Evolutionary conservation across 1,284 basidiomycete species (phyloP), one percentile per base, ranked within the genome.

Genomic region (Cryptococcus sp.): DNA sequence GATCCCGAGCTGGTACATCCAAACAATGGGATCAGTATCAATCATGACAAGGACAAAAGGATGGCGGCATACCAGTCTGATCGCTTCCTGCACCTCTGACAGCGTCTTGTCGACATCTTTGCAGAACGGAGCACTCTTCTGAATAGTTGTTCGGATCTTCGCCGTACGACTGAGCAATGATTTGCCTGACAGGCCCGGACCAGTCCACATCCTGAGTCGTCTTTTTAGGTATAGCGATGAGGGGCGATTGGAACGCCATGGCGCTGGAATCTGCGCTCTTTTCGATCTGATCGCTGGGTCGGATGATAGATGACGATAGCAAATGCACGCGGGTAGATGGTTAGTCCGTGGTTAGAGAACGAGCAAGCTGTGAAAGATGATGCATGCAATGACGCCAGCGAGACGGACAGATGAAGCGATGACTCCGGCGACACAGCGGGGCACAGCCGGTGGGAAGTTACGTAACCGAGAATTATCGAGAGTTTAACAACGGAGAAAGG

Each of bases 81-180:
- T 97, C 93, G 72, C 92, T 96, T 0, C 94, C 94, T 20, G 94
- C 93, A 38, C 93, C 94, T 65, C 89, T 84, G 7, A 97, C 90
- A 0, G 95, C 95, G 78, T 99, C 96, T 78, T 97, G 93, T 44
- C 95, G 81, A 78, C 91, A 93, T 44, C 94, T 83, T 72, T 94
- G 89, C 17, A 99, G 85, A 1, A 87, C 81, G 10, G 86, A 84
- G 70, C 89, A 91, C 75, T 98, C 94, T 25, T 89, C 82, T 0
- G 86, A 80, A 73, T 97, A 98, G 68, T 84, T 85, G 64, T 93
- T 91, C 17, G 95, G 91, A 68, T 84, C 87, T 81, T 99, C 95
- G 52, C 93, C 93, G 76, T 97, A 99, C 7, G 91, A 93, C 68
- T 91, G 89, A 3, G 88, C 83, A 78, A 99, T 96, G 50, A 93